These are phyloP conservation scores for Pythium sp. DNA, from an alignment of 352 stramenopile genomes.

Conservation along the genomic window DNA sequence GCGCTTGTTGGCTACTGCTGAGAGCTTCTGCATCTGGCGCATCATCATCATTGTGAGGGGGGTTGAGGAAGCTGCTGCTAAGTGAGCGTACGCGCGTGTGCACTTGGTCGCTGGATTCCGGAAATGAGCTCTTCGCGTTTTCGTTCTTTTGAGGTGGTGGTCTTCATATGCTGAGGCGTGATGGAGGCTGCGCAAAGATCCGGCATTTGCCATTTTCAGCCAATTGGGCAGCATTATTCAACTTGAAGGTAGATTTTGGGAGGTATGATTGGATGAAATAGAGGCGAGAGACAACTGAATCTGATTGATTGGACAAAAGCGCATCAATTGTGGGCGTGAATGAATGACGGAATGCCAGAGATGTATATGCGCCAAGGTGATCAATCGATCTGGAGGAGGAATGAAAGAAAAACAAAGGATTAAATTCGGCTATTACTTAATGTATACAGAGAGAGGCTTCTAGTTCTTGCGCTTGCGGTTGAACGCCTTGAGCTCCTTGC, in stretches of 20 bases:
- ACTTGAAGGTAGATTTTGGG: slow-evolving; percentile 9
- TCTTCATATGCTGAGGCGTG: slow-evolving; percentile 12
- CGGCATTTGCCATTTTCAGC: not conserved
- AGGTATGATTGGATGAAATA: slow-evolving; percentile 1
- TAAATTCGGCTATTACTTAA: slow-evolving; percentile 18
- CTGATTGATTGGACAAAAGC: slow-evolving; percentile 12
- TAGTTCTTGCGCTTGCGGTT: slow-evolving; percentile 82
- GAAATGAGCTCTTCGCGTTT: slow-evolving; percentile 11
- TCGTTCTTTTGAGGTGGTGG: not conserved
- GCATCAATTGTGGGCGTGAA: not conserved
- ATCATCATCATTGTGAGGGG: slow-evolving; percentile 9
- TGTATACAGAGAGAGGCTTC: slow-evolving; percentile 18
- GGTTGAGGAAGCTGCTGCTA: not conserved
- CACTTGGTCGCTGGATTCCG: slow-evolving; percentile 7
- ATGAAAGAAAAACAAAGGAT: not conserved
- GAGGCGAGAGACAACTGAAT: not conserved
- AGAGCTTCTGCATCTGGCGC: slow-evolving; percentile 15
- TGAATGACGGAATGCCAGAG: not conserved
- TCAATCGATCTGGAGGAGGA: not conserved
- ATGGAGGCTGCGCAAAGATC: not conserved
- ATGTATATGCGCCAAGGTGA: not conserved
- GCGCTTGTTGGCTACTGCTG: not conserved
- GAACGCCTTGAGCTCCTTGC: slow-evolving; percentile 82
- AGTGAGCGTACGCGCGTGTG: not conserved
- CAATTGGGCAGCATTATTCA: not conserved